Percentiles rank a stretch among this genome's conserved stretches.
Evolutionary conservation across 176 grass and related monocot species (phyloP).

Genomic region (Puya raimondii): DNA sequence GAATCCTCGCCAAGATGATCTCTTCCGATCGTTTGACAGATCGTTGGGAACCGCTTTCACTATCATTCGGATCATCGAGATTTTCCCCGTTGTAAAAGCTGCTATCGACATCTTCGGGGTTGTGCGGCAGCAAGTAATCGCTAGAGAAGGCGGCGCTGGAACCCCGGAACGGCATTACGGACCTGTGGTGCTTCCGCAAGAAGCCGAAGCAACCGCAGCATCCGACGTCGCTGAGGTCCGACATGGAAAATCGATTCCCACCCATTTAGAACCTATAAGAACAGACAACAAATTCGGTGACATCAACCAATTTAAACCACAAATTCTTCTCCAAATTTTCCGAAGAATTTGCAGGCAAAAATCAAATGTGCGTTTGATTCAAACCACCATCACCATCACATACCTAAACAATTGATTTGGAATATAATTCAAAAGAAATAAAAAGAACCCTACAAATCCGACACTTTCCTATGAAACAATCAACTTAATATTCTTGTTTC

Average conservation of each 20-base stretch:
- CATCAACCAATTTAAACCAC: too few relatives aligned
- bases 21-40: conserved; percentile 50
- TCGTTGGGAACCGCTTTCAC: conserved; percentile 19
- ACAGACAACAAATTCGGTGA: not conserved
- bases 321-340: too few relatives aligned
- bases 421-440: too few relatives aligned
- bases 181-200: conserved; percentile 37
- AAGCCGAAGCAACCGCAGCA: conserved; percentile 79
- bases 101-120: conserved; percentile 30
- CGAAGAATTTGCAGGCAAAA: too few relatives aligned
- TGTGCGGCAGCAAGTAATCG: conserved; percentile 32
- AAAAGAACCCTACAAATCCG: too few relatives aligned
- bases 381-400: too few relatives aligned
- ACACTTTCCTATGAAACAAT: too few relatives aligned
- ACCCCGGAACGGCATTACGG: not conserved
- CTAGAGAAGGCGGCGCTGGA: conserved; percentile 19
- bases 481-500: too few relatives aligned
- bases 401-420: too few relatives aligned
- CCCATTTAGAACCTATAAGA: not conserved
- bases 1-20: conserved; percentile 36
- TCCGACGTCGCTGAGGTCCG: conserved; percentile 37
- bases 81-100: conserved; percentile 46
- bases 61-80: conserved; percentile 24
- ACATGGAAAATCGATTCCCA: conserved; percentile 21
- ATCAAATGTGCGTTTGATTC: too few relatives aligned